phyloP scores from a whole-genome alignment of 23 red algal genomes.

The Gracilaria domingensis region DNA sequence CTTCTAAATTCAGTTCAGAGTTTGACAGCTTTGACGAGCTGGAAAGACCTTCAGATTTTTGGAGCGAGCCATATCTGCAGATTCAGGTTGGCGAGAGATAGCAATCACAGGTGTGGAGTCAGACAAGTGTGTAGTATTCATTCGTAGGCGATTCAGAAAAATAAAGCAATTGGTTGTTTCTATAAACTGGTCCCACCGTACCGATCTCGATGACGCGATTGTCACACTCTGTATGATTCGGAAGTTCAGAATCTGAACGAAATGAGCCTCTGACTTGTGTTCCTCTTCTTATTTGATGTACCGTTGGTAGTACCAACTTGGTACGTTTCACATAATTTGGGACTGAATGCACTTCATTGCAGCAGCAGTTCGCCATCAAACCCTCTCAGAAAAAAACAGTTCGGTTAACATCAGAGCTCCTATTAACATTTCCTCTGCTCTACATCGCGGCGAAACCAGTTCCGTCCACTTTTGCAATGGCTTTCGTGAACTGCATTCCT shows the following conservation, averaged over 20 bases:
- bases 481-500: slow-evolving; percentile 10
- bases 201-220: slow-evolving; percentile 4
- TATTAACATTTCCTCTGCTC: not conserved
- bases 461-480: not conserved
- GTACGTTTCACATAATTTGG: not conserved
- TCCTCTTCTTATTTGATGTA: too few relatives aligned
- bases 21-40: too few relatives aligned
- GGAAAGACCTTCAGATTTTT: too few relatives aligned
- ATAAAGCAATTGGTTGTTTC: slow-evolving; percentile 3
- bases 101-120: not conserved
- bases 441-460: not conserved
- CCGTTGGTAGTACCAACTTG: too few relatives aligned
- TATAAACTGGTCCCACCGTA: not conserved
- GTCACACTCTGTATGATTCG: too few relatives aligned
- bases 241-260: too few relatives aligned
- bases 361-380: not conserved
- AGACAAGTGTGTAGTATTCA: not conserved
- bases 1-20: too few relatives aligned
- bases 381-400: not conserved
- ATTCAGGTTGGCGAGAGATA: not conserved
- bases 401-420: not conserved
- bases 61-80: not conserved
- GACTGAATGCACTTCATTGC: not conserved
- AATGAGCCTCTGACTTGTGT: too few relatives aligned
- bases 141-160: not conserved